Evolutionary conservation across 2,329 filamentous ascomycete genomes (phyloP), one percentile per base, ranked within the genome.

Genomic region (Chrysosphaeria jannelii): DNA sequence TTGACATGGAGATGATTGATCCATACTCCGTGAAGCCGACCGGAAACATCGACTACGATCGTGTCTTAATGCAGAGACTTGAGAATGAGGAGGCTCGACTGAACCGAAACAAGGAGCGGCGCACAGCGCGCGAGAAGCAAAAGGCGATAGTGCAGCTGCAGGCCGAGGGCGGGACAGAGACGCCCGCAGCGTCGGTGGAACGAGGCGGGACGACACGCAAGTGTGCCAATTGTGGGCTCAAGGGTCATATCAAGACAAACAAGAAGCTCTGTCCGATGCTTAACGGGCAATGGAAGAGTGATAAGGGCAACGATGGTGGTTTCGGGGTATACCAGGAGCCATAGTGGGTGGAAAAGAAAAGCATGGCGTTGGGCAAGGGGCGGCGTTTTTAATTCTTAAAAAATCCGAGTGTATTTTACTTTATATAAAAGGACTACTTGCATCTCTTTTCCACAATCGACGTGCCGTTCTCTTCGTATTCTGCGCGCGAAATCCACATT

Each of bases 191-290:
- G 14, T 38, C 43, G 14, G 37, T 44, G 23, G 56, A 55, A 38
- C 58, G 61, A 37, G 48, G 53, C 22, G 64, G 67, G 29, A 88
- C 75, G 27, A 69, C 69, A 16, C 60, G 88, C 36, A 93, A 93
- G 50, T 97, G 85, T 47, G 85, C 85, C 33, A 93, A 91, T 44
- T 97, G 85, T 47, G 85, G 85, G 23, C 72, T 85, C 43, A 71
- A 89, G 25, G 85, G 85, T 15, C 85, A 97, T 39, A 97, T 97
- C 53, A 91, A 91, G 47, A 93, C 81, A 22, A 93, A 93, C 53
- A 89, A 91, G 51, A 93, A 91, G 76, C 57, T 79, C 36, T 88
- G 75, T 41, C 75, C 75, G 22, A 52, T 85, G 41, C 65, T 88
- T 30, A 88, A 88, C 39, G 75, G 76, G 24, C 74, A 70, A 15